Evolutionary conservation across 176 grass and related monocot species (phyloP).

Genomic region (Tuctoria greenei): DNA sequence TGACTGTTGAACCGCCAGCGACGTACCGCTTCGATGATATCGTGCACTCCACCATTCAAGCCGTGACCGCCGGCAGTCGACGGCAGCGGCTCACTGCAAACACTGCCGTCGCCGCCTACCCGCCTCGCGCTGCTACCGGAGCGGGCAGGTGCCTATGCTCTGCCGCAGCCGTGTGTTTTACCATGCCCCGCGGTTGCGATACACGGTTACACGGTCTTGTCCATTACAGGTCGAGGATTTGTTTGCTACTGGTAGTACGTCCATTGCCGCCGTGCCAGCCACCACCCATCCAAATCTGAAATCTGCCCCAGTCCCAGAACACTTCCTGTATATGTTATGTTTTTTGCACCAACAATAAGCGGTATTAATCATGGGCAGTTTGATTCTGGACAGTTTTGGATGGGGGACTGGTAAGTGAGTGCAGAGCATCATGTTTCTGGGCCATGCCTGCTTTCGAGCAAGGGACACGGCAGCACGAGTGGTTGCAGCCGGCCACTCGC

Average conservation of each 20-base stretch:
- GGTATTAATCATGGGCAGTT: neutral
- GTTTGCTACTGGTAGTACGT: neutral
- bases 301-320: neutral
- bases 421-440: neutral
- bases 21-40: neutral
- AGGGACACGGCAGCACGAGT: neutral
- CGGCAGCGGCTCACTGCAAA: too few relatives aligned
- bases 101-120: too few relatives aligned
- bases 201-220: neutral
- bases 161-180: neutral
- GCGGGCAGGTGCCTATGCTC: neutral
- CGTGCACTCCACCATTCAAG: neutral
- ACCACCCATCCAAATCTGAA: neutral
- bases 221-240: neutral
- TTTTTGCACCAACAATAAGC: conserved; percentile 9
- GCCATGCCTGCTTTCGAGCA: neutral
- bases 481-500: neutral
- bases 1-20: conserved; percentile 2
- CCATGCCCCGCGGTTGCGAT: neutral
- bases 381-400: neutral
- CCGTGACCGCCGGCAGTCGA: neutral
- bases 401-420: neutral
- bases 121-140: neutral
- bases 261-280: neutral
- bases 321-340: neutral